phyloP scores from a whole-genome alignment of 352 stramenopile genomes.

The Paralagenidium karlingii region DNA sequence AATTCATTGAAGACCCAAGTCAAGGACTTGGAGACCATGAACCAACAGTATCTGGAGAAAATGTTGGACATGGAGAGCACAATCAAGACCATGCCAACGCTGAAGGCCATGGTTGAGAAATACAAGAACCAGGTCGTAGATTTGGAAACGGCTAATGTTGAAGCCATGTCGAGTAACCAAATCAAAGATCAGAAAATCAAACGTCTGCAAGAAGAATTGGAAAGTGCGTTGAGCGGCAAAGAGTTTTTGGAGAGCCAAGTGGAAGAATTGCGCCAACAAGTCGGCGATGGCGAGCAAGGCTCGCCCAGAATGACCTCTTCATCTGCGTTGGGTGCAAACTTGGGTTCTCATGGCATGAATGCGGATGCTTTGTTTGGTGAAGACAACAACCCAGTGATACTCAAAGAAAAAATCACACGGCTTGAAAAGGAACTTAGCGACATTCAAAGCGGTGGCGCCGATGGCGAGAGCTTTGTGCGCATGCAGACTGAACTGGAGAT shows the following conservation, averaged over 20 bases:
- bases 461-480: slow-evolving; percentile 31
- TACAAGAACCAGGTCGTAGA: slow-evolving; percentile 87
- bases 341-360: slow-evolving; percentile 23
- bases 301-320: too few species aligned
- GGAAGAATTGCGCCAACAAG: slow-evolving; percentile 56
- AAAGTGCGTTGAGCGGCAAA: slow-evolving; percentile 64
- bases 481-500: slow-evolving; percentile 65
- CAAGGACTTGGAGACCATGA: slow-evolving; percentile 66
- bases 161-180: slow-evolving; percentile 55
- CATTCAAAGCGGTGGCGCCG: slow-evolving; percentile 37
- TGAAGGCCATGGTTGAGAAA: slow-evolving; percentile 66
- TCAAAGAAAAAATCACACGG: slow-evolving; percentile 48
- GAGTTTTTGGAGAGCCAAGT: slow-evolving; percentile 80
- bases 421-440: too few species aligned
- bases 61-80: slow-evolving; percentile 77
- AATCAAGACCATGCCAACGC: slow-evolving; percentile 71
- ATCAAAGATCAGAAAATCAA: slow-evolving; percentile 77
- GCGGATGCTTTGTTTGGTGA: slow-evolving; percentile 46
- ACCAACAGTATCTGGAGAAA: slow-evolving; percentile 73
- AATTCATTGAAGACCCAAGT: slow-evolving; percentile 58
- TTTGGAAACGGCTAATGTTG: slow-evolving; percentile 68
- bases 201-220: slow-evolving; percentile 74
- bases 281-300: slow-evolving; percentile 26
- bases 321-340: slow-evolving; percentile 11
- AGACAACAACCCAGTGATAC: too few species aligned